phyloP scores from a whole-genome alignment of 345 rosid genomes.

The Camelina hispida region DNA sequence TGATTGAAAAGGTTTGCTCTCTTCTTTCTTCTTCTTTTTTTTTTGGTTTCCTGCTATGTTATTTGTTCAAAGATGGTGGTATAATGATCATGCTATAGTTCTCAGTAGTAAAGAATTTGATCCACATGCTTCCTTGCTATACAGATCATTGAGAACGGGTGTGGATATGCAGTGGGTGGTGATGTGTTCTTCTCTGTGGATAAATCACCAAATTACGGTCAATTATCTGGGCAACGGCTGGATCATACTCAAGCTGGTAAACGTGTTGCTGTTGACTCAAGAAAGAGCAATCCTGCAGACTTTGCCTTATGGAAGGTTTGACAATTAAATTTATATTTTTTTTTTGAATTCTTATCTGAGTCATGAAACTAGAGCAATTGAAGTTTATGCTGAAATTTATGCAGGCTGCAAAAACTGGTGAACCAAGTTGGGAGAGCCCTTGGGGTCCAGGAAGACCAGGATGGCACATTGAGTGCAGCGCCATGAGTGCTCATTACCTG shows the following conservation, averaged over 20 bases:
- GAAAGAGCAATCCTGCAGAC: constrained; percentile 47
- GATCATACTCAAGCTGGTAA: constrained; percentile 73
- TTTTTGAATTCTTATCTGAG: not conserved
- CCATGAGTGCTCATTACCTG: constrained; percentile 2
- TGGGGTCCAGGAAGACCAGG: not conserved
- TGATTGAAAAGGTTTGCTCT: constrained; percentile 37
- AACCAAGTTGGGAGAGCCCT: not conserved
- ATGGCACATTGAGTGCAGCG: not conserved
- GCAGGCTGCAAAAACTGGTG: not conserved
- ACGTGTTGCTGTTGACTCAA: constrained; percentile 69
- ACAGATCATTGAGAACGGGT: constrained; percentile 72
- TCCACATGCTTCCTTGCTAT: constrained; percentile 4
- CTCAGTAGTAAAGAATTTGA: not conserved
- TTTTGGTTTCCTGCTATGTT: not conserved
- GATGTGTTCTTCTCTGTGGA: constrained; percentile 77
- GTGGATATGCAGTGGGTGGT: constrained; percentile 64
- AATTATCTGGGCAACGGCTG: constrained; percentile 61
- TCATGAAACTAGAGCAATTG: not conserved
- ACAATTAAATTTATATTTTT: not conserved
- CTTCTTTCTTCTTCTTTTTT: not conserved
- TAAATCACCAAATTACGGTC: constrained; percentile 66
- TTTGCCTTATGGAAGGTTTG: not conserved
- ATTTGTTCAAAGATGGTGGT: not conserved
- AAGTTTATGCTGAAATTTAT: not conserved
- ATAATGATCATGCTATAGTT: not conserved